Evolutionary conservation across 1,139 yeast species (phyloP), one percentile per base, ranked within the genome.

Genomic region (Groenewaldozyma sp.): DNA sequence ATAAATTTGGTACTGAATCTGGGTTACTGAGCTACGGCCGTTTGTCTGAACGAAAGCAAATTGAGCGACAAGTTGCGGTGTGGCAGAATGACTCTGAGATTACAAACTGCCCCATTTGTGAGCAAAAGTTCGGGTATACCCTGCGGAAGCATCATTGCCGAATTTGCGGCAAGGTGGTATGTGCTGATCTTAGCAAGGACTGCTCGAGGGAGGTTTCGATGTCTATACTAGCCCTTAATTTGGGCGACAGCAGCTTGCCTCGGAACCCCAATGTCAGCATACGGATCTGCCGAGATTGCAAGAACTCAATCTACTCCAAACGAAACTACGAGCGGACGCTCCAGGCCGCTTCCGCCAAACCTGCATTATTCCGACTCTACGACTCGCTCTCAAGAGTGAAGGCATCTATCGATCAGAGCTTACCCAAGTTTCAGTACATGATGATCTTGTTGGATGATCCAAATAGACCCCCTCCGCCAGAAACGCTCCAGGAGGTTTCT

Each of bases 71-170:
- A 14, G 60, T 78, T n/a, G 78, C 76, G 3, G 68, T 70, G 22
- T 91, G 97, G 97, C 74, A 74, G 45, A 68, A 69, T 43, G 93
- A 80, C 50, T 47, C 61, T 1, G 54, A 52, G 2, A 70, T 71
- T 0, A 51, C 64, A 0, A 63, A 67, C 44, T 91, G 98, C 56
- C 67, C 74, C 3, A 65, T 83, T 3, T 91, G 98, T 52, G 58
- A 65, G 18, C 64, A 68, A 10, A 53, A 56, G 28, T 91, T 86
- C 57, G 69, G 69, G 22, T 62, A 82, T 36, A 57, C 80, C 4
- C 56, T 75, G 17, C 67, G 95, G 42, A 86, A 83, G 50, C 97
- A 91, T 55, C 96, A 86, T 56, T 86, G 95, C 56, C 65, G 95
- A 26, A 59, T 84, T 26, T 91, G 97, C 63, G 97, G 97, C 0